These are phyloP conservation scores for Pisolithus marmoratus DNA, from an alignment of 768 basidiomycete genomes.

Conservation along the genomic window DNA sequence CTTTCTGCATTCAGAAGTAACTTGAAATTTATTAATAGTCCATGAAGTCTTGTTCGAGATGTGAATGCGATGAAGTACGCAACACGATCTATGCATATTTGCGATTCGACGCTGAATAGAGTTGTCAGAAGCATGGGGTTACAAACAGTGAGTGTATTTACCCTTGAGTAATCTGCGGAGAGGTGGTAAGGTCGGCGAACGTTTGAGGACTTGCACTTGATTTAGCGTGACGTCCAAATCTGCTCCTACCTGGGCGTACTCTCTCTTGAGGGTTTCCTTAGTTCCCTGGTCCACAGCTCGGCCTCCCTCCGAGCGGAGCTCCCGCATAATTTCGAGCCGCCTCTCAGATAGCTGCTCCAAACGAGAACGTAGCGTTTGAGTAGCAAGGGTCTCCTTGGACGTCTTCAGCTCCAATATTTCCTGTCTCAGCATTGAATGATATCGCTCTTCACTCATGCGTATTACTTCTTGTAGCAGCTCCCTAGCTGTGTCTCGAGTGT, in stretches of 20 bases:
- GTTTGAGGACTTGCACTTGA: not conserved
- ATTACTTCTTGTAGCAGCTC: slow-evolving; percentile 6
- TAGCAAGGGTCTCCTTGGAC: slow-evolving; percentile 7
- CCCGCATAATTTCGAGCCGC: slow-evolving; percentile 3
- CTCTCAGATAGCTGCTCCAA: slow-evolving; percentile 8
- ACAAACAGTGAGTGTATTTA: no score
- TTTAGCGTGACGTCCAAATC: not conserved
- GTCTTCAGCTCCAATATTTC: slow-evolving; percentile 6
- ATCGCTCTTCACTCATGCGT: not conserved
- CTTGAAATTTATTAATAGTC: no score
- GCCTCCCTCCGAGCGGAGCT: slow-evolving; percentile 8
- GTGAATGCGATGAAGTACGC: no score
- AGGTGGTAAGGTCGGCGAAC: no score
- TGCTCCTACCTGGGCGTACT: not conserved
- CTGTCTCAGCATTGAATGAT: slow-evolving; percentile 4
- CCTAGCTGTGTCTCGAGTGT: slow-evolving; percentile 5
- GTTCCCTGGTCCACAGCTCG: not conserved
- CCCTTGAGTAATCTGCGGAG: no score
- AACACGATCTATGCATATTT: no score
- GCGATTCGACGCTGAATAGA: no score
- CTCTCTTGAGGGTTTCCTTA: slow-evolving; percentile 3
- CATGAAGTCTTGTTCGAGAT: no score
- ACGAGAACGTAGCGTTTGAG: slow-evolving; percentile 5
- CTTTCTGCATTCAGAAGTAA: no score
- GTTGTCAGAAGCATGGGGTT: no score